Evolutionary conservation across 306 rosid species (phyloP), one percentile per base, ranked within the genome.

Genomic region (Hippophae tibetana): DNA sequence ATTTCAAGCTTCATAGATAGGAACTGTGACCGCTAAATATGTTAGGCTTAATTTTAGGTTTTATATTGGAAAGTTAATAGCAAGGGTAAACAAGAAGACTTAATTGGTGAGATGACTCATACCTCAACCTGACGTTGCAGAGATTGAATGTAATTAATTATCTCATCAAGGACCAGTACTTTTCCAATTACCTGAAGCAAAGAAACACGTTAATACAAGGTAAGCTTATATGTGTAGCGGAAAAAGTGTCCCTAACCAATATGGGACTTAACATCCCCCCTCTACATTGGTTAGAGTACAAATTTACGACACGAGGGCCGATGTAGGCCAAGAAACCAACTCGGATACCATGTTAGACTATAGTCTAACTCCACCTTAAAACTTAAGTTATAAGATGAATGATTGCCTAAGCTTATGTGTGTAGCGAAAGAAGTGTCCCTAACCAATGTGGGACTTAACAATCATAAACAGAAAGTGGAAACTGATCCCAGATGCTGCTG

Each of bases 1-100:
- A 90, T 84, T 81, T 90, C 97, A 23, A 90, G 89, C 84, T 90
- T 90, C 97, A 86, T 86, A 1, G 97, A 90, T 70, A 90, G 81
- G 79, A 90, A 90, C 97, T 90, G 88, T 53, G 57, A 68, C 81
- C 61, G 57, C 41, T 13, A 64, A 62, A 72, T 13, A 65, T 55
- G 23, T 11, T 53, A 52, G 44, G 58, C 47, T 66, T 6, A 47
- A 61, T 44, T 42, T 13, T 47, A 60, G 66, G 60, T 12, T 45
- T 5, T 25, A 18, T 5, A 38, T 58, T 42, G 54, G 13, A 11
- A 18, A 60, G 2, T 13, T 25, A 42, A 10, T 58, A 42, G 41
- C 47, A 14, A 54, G 25, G 14, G 61, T n/a, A 58, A 54, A n/a
- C 13, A 42, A 65, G 14, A 52, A 56, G 31, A 7, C 61, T 31